Percentiles rank a stretch among this genome's conserved stretches.
phyloP scores from a whole-genome alignment of 345 rosid species.

The Dipteronia sinensis region DNA sequence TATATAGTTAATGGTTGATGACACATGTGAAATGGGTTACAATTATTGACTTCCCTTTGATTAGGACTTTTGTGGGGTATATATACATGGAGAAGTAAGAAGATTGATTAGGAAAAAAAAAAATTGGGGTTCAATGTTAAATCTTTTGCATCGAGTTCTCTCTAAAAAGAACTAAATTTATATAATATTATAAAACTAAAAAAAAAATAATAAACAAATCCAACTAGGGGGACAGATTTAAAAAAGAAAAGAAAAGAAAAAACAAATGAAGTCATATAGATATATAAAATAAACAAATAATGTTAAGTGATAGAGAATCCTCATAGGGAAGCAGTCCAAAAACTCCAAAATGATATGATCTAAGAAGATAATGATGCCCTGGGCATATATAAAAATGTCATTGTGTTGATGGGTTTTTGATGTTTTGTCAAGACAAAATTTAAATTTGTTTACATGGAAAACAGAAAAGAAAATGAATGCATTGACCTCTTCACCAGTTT shows the following conservation, averaged over 20 bases:
- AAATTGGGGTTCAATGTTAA: too few species aligned
- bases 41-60: slow-evolving; percentile 36
- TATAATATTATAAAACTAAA: background rate
- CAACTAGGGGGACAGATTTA: slow-evolving; percentile 18
- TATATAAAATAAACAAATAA: background rate
- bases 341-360: slow-evolving; percentile 17
- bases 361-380: too few species aligned
- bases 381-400: background rate
- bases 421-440: background rate
- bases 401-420: slow-evolving; percentile 14
- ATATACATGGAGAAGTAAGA: slow-evolving; percentile 1
- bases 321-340: slow-evolving; percentile 26
- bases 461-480: slow-evolving; percentile 21
- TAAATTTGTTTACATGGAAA: slow-evolving; percentile 9
- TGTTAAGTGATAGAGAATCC: slow-evolving; percentile 20
- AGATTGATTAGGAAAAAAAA: slow-evolving; percentile 7
- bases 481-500: slow-evolving; percentile 41
- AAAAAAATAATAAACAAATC: slow-evolving; percentile 20
- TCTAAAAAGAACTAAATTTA: too few species aligned
- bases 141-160: too few species aligned
- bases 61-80: slow-evolving; percentile 17
- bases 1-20: slow-evolving; percentile 1
- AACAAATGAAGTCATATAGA: slow-evolving; percentile 17
- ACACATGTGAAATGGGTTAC: slow-evolving; percentile 32
- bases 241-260: slow-evolving; percentile 3